Percentiles rank a stretch among this genome's conserved stretches.
Conservation (phyloP, 2,329 filamentous ascomycete genomes). For the Aphanocladium album region DNA sequence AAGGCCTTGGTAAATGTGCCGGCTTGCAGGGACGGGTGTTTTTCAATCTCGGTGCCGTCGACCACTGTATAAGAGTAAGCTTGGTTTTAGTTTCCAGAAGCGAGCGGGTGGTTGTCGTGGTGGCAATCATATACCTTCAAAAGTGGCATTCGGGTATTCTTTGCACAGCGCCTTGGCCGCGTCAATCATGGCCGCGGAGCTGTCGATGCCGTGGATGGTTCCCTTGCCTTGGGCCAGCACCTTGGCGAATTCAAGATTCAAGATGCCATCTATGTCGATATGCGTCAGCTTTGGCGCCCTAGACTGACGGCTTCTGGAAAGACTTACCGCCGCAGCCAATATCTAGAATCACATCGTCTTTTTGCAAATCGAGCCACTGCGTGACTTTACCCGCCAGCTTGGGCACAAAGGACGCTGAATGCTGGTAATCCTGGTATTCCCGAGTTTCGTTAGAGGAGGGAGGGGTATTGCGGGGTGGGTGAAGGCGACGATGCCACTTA, state of each 20-base stretch:
- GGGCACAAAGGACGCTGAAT: conserved; percentile 59
- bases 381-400: conserved; percentile 55
- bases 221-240: conserved; percentile 41
- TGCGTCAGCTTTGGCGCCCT: no score
- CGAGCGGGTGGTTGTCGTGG: no score
- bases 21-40: conserved; percentile 30
- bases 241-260: conserved; percentile 50
- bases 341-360: conserved; percentile 55
- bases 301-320: no score
- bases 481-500: conserved; percentile 15
- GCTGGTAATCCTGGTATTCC: conserved; percentile 48
- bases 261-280: conserved; percentile 58
- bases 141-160: conserved; percentile 35
- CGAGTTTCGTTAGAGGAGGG: conserved; percentile 15
- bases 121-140: conserved; percentile 32
- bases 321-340: conserved; percentile 57
- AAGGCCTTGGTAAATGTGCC: conserved; percentile 51
- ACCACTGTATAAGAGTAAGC: no score
- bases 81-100: no score
- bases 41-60: conserved; percentile 39
- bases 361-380: conserved; percentile 52
- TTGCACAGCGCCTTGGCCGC: conserved; percentile 40
- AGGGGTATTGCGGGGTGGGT: background rate
- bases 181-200: conserved; percentile 54
- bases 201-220: conserved; percentile 52